phyloP scores from a whole-genome alignment of 768 basidiomycete genomes.

The Lactarius sp. region DNA sequence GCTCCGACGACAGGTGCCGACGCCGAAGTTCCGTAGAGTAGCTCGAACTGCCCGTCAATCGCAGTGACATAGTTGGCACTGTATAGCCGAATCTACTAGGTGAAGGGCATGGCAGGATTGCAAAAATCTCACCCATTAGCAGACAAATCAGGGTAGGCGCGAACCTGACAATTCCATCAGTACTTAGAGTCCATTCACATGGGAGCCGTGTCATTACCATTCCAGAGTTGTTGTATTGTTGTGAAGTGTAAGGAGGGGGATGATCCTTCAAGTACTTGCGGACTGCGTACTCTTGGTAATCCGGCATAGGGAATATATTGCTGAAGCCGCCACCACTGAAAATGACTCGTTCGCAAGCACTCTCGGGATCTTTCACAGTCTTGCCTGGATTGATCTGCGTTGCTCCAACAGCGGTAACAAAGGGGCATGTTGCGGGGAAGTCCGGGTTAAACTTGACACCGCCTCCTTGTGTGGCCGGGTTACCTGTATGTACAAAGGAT shows the following conservation, averaged over 20 bases:
- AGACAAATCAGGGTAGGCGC: slow-evolving; percentile 34
- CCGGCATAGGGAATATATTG: slow-evolving; percentile 37
- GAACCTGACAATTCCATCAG: slow-evolving; percentile 20
- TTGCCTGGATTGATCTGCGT: slow-evolving; percentile 36
- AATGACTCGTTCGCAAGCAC: slow-evolving; percentile 36
- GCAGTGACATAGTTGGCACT: slow-evolving; percentile 17
- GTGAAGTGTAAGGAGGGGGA: slow-evolving; percentile 34
- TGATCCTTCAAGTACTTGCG: slow-evolving; percentile 31
- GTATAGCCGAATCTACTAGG: not conserved
- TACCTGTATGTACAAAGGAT: slow-evolving; percentile 16
- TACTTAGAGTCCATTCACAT: not conserved
- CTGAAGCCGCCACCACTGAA: slow-evolving; percentile 42
- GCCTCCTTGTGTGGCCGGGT: no score
- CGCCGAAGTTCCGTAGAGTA: slow-evolving; percentile 36
- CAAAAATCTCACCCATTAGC: slow-evolving; percentile 32
- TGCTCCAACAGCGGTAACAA: slow-evolving; percentile 36
- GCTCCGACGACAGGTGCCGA: slow-evolving; percentile 34
- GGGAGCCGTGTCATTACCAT: slow-evolving; percentile 19
- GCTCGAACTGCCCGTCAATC: slow-evolving; percentile 28
- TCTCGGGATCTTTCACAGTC: slow-evolving; percentile 35
- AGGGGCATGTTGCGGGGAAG: slow-evolving; percentile 44
- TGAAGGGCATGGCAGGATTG: not conserved
- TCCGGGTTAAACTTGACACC: slow-evolving; percentile 36
- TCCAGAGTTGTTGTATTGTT: slow-evolving; percentile 35
- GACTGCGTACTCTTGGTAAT: slow-evolving; percentile 34